Conservation (phyloP, 139 green algal species). For the Picochlorum sp. region DNA sequence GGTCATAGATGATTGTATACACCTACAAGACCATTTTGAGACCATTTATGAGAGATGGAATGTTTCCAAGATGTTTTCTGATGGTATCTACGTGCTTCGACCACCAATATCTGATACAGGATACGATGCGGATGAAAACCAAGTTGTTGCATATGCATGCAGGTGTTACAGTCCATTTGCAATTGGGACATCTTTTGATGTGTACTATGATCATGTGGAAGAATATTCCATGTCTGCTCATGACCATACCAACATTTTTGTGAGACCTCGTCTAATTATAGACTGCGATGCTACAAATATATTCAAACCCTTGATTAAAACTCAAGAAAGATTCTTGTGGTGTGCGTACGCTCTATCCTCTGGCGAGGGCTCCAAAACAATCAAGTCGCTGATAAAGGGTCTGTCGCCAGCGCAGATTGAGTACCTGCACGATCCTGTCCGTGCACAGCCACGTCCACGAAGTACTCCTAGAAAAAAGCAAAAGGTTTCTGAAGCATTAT, state of each 20-base stretch:
- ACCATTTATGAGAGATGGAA: no score
- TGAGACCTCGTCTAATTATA: neutral
- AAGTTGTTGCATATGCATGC: neutral
- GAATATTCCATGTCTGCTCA: neutral
- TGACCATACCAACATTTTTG: neutral
- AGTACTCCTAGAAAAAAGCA: no score
- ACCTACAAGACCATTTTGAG: no score
- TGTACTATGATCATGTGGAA: neutral
- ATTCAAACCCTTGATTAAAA: neutral
- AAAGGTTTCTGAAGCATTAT: no score
- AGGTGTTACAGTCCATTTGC: conserved; percentile 1
- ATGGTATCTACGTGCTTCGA: neutral
- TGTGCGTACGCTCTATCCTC: no score
- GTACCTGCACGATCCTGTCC: no score
- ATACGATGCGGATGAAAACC: neutral
- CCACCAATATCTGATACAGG: neutral
- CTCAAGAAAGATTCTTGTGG: no score
- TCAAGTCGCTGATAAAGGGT: no score
- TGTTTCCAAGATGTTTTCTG: neutral
- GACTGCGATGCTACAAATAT: neutral
- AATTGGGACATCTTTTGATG: conserved; percentile 1
- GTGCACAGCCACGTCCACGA: no score
- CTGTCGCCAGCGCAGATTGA: no score
- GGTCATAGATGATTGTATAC: no score
- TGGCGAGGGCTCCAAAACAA: no score